Conservation (phyloP, 2,329 filamentous ascomycete species). For the Fusarium citri region DNA sequence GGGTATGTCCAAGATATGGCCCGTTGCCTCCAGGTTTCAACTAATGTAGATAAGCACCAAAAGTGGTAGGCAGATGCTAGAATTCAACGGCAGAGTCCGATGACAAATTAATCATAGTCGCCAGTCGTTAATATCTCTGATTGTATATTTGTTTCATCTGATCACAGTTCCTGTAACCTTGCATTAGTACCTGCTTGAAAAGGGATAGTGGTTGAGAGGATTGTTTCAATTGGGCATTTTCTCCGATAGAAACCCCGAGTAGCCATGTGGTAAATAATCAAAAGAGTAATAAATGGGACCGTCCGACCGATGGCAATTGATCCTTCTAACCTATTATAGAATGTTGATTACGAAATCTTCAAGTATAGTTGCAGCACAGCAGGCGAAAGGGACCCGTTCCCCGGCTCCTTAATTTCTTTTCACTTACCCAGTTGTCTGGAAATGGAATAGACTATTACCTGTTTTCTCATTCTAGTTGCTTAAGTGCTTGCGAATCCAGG, state of each 20-base stretch:
- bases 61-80: not conserved
- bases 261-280: not conserved
- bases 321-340: not conserved
- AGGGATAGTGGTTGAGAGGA: not conserved
- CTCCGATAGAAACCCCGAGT: not conserved
- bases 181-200: not conserved
- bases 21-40: not conserved
- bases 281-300: not conserved
- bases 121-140: not conserved
- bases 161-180: not conserved
- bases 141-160: not conserved
- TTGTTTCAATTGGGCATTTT: not conserved
- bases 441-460: no score
- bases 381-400: no score
- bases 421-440: no score
- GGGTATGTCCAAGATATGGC: not conserved
- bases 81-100: accelerated
- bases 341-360: not conserved
- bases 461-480: no score
- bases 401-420: no score
- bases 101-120: not conserved
- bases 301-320: not conserved
- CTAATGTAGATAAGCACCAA: not conserved
- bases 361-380: no score
- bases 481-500: no score